Evolutionary conservation across 768 basidiomycete species (phyloP), one percentile per base, ranked within the genome.

Genomic region (Mycena leptocephala): DNA sequence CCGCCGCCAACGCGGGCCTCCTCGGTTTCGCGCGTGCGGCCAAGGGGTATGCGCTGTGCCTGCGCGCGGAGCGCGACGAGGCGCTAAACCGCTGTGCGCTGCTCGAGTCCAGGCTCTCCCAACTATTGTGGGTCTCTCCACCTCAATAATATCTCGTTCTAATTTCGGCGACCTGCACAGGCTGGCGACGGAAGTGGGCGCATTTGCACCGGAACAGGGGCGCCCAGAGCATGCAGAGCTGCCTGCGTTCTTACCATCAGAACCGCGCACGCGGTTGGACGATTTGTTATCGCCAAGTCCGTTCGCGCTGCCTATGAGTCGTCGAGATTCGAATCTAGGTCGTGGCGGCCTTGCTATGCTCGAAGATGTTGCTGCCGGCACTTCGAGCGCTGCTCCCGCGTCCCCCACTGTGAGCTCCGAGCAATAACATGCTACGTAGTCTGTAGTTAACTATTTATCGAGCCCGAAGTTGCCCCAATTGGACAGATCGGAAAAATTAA

Each of bases 1-100:
- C 82, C 3, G 77, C 84, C 1, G 82, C 82, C 43, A 83, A 82
- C 11, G 78, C 83, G 61, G 81, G 83, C 5, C 81, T 85, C 26
- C 78, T 83, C 74, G 82, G 83, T 13, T n/a, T 85, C 33, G 83
- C 84, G 16, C 75, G 82, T 28, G 53, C 83, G 0, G 80, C 84
- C n/a, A 79, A 81, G 33, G 84, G 83, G 66, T 76, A 80, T 30
- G 82, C 80, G 24, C 26, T 83, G 33, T 75, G 77, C 53, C 79
- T 83, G 78, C 82, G 80, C 69, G 78, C 75, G 30, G 84, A 85
- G 70, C 72, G 76, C 30, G 80, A 81, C 32, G 80, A 65, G 32
- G 64, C 64, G 10, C 64, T 65, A 1, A 22, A 30, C 20, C 64
- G 81, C 55, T 83, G 80, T 62, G 76, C 81, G 51, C 74, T 76